Conservation (phyloP, 495 filamentous ascomycete species). For the Aspergillus funiculosus region DNA sequence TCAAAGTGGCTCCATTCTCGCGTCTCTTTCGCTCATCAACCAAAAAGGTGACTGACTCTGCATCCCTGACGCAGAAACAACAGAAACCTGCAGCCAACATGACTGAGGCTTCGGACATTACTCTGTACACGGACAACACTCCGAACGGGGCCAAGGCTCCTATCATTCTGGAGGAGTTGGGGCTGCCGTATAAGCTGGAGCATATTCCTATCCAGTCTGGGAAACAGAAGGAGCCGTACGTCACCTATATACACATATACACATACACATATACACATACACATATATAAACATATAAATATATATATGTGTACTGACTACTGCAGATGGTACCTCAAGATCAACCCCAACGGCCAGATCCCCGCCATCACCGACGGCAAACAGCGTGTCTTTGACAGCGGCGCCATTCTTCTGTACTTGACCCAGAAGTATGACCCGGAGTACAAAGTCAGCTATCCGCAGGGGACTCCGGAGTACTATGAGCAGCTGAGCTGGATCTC, state of each 20-base stretch:
- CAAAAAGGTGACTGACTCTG: no score
- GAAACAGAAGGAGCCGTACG: conserved; percentile 62
- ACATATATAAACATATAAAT: no score
- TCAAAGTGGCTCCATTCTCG: no score
- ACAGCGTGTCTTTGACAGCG: conserved; percentile 44
- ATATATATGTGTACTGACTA: no score
- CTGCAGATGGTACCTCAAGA: conserved; percentile 66
- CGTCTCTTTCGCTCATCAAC: no score
- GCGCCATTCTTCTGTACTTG: conserved; percentile 45
- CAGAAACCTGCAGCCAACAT: neutral
- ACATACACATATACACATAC: no score
- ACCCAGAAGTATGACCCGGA: conserved; percentile 42
- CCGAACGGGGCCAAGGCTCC: conserved; percentile 58
- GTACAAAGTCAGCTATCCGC: conserved; percentile 38
- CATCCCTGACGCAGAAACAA: no score
- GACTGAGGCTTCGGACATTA: conserved; percentile 27
- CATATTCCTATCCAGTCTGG: conserved; percentile 59
- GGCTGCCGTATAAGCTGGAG: conserved; percentile 56
- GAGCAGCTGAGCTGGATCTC: conserved; percentile 44
- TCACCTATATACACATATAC: no score
- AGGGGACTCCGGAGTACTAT: conserved; percentile 37
- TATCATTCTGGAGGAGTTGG: conserved; percentile 77
- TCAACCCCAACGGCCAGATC: conserved; percentile 89
- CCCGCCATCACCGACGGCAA: conserved; percentile 54
- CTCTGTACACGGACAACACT: conserved; percentile 33